Base-by-base conservation (phyloP, 306 rosid species). In the Sindora glabra region DNA sequence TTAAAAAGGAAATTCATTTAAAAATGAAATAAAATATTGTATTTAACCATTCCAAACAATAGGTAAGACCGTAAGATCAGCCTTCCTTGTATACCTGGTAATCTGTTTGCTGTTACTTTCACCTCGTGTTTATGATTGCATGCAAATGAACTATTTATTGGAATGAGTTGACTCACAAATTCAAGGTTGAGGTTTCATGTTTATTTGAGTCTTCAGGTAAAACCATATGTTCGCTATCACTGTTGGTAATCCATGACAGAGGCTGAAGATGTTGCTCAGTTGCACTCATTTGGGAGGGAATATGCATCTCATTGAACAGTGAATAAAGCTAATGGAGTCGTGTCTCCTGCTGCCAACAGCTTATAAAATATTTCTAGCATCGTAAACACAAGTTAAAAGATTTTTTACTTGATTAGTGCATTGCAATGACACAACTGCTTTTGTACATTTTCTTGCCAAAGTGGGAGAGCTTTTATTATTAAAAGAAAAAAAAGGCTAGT, bases 251-350 rank as follows among this genome's bases (percentile, higher is more conserved):
- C 90, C 94, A 85, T 16, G 95, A 69, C 1, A 83, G 48, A 39
- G 91, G 79, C 65, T 88, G 92, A 42, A 88, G 84, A 69, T 85
- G 91, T 36, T 83, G 98, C 34, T 81, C 86, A 53, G 75, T n/a
- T n/a, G n/a, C 38, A 70, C 74, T 75, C 83, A 92, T 75, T 78
- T 75, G 74, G 56, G 71, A 83, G 54, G 98, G 86, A 42, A 81
- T 58, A 58, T 78, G 76, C 70, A 87, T 65, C 38, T 83, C 95
- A 48, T 80, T 79, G 79, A 83, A 88, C 96, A 86, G 89, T 46
- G 81, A 72, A 71, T 16, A 39, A 48, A 71, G 15, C 56, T 37
- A 41, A 17, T 21, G 47, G 24, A 71, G 57, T 39, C 51, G 24
- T 24, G 4, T 19, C 21, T 53, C 36, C n/a, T n/a, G n/a, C 10